Conservation (phyloP, 2,329 filamentous ascomycete species). For the Fusarium sororula region DNA sequence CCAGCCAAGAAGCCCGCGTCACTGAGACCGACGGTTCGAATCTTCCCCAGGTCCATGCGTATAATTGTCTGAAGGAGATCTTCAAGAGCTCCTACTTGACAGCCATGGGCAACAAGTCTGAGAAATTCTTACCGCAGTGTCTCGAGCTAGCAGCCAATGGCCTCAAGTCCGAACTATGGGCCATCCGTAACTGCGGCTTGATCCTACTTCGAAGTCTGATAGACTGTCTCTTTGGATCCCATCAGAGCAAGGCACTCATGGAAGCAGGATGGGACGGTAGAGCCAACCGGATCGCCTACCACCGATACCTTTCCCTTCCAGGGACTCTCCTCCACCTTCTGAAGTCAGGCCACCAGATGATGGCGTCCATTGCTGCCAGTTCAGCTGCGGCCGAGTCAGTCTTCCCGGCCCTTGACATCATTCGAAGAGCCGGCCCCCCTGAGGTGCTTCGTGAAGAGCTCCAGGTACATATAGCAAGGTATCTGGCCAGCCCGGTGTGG, state of each 20-base stretch:
- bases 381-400: conserved; percentile 71
- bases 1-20: conserved; percentile 60
- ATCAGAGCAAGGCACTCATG: conserved; percentile 71
- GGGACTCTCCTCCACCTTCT: conserved; percentile 71
- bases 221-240: conserved; percentile 79
- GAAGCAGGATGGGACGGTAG: conserved; percentile 72
- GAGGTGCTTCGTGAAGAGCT: conserved; percentile 64
- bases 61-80: conserved; percentile 93
- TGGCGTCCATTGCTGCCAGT: conserved; percentile 49
- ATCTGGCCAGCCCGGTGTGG: conserved; percentile 78
- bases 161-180: conserved; percentile 86
- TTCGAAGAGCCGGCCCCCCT: conserved; percentile 76
- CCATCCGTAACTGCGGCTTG: conserved; percentile 91
- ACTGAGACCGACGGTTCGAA: conserved; percentile 70
- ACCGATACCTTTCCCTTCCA: conserved; percentile 73
- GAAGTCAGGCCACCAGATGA: conserved; percentile 58
- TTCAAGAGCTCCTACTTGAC: conserved; percentile 85
- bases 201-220: conserved; percentile 89
- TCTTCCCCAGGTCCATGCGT: conserved; percentile 90
- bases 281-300: conserved; percentile 73
- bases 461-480: conserved; percentile 64
- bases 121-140: conserved; percentile 76
- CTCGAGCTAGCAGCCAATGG: conserved; percentile 83
- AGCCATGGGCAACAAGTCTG: conserved; percentile 75
- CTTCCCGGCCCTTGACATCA: conserved; percentile 84